Evolutionary conservation across 208 protist species (phyloP).

Genomic region (Leishmania martiniquensis): DNA sequence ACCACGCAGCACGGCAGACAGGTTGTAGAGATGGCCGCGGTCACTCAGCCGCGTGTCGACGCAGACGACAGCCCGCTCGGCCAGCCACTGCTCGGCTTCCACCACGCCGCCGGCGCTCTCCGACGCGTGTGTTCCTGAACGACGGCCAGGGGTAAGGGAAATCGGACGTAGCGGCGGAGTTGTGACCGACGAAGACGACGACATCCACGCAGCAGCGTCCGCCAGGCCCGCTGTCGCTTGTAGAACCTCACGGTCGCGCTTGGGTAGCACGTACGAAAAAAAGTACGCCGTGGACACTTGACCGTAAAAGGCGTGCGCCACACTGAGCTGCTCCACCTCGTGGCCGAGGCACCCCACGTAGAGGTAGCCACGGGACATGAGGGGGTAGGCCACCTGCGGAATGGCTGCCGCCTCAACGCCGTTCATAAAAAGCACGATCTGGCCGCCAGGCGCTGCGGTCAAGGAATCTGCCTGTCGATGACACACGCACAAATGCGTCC

Average conservation of each 20-base stretch:
- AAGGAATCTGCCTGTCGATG: constrained; percentile 28
- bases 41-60: constrained; percentile 83
- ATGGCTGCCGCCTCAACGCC: constrained; percentile 36
- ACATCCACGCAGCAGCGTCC: constrained; percentile 12
- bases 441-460: constrained; percentile 26
- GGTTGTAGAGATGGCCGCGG: constrained; percentile 77
- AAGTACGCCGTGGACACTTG: constrained; percentile 75
- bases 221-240: constrained; percentile 4
- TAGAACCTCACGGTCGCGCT: constrained; percentile 34
- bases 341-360: constrained; percentile 63
- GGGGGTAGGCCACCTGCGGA: constrained; percentile 50
- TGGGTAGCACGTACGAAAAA: constrained; percentile 46
- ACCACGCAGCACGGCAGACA: constrained; percentile 65
- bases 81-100: constrained; percentile 39
- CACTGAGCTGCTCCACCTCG: constrained; percentile 55
- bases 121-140: neutral
- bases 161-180: constrained; percentile 3
- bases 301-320: constrained; percentile 53
- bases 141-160: constrained; percentile 2
- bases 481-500: constrained; percentile 27
- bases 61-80: constrained; percentile 55
- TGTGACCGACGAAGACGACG: constrained; percentile 4
- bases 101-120: constrained; percentile 5
- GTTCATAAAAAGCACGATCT: constrained; percentile 59
- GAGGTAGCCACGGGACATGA: constrained; percentile 48